phyloP scores from a whole-genome alignment of 805 yeast genomes.

The Ogataea angusta region DNA sequence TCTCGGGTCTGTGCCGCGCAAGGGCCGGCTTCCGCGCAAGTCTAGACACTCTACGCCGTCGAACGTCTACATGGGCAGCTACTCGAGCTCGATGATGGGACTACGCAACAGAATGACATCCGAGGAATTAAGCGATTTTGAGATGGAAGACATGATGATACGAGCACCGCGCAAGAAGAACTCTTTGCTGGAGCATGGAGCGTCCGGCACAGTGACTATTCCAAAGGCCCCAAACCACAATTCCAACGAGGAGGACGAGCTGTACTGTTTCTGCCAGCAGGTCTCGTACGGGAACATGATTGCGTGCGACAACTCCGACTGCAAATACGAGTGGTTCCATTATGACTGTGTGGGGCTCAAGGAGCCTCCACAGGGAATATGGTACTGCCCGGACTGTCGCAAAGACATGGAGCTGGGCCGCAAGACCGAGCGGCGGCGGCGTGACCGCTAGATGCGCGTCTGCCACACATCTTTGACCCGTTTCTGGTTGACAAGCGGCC shows the following conservation, averaged over 20 bases:
- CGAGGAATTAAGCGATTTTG: conserved; percentile 21
- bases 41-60: conserved; percentile 24
- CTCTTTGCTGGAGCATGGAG: conserved; percentile 24
- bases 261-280: conserved; percentile 90
- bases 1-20: conserved; percentile 10
- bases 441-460: conserved; percentile 8
- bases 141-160: conserved; percentile 18
- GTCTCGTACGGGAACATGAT: conserved; percentile 77
- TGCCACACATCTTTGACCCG: conserved; percentile 54
- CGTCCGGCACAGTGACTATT: conserved; percentile 27
- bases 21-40: conserved; percentile 13
- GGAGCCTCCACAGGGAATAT: conserved; percentile 90
- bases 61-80: conserved; percentile 4
- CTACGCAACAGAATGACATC: conserved; percentile 18
- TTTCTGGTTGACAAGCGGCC: conserved; percentile 55
- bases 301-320: conserved; percentile 59
- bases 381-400: conserved; percentile 93
- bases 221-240: conserved; percentile 23
- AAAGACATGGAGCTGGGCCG: conserved; percentile 29
- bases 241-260: conserved; percentile 60
- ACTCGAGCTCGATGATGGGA: conserved; percentile 6
- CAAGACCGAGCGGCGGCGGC: conserved; percentile 23
- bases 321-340: conserved; percentile 62
- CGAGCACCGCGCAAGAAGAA: conserved; percentile 16
- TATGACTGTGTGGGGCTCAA: conserved; percentile 84